phyloP scores from a whole-genome alignment of 2,329 filamentous ascomycete species.

The Alternaria ventricosa region DNA sequence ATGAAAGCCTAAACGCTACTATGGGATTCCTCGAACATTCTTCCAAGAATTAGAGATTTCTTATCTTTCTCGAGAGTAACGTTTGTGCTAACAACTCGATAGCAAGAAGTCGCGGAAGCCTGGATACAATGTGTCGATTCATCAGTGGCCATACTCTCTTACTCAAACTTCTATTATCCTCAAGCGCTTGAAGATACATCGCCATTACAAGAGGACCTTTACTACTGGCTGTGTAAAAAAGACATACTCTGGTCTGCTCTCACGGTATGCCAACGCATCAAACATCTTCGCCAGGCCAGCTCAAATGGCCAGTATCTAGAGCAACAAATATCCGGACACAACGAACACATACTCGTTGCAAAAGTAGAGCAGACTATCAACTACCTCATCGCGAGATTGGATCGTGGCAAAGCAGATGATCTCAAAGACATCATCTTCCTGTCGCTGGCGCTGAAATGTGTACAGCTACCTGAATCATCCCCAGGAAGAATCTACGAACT shows the following conservation, averaged over 20 bases:
- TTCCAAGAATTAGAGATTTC: neutral
- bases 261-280: slow-evolving; percentile 40
- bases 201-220: slow-evolving; percentile 30
- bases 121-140: slow-evolving; percentile 25
- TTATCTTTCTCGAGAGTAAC: neutral
- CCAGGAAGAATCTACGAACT: slow-evolving; percentile 2
- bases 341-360: slow-evolving; percentile 2
- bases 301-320: neutral
- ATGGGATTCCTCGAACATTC: neutral
- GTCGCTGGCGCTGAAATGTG: slow-evolving; percentile 22
- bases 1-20: neutral
- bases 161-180: slow-evolving; percentile 20
- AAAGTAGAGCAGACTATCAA: slow-evolving; percentile 21
- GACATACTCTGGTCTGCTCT: slow-evolving; percentile 43
- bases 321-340: neutral
- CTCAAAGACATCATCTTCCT: slow-evolving; percentile 31
- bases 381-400: slow-evolving; percentile 20
- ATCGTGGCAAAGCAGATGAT: slow-evolving; percentile 21
- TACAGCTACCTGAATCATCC: slow-evolving; percentile 8
- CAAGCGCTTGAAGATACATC: neutral
- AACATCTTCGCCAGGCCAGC: slow-evolving; percentile 3
- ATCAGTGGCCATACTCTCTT: slow-evolving; percentile 27
- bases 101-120: slow-evolving; percentile 10
- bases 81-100: neutral
- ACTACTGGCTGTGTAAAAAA: slow-evolving; percentile 36